Base-by-base conservation (phyloP, 495 filamentous ascomycete genomes). In the Penicillium subrubescens region DNA sequence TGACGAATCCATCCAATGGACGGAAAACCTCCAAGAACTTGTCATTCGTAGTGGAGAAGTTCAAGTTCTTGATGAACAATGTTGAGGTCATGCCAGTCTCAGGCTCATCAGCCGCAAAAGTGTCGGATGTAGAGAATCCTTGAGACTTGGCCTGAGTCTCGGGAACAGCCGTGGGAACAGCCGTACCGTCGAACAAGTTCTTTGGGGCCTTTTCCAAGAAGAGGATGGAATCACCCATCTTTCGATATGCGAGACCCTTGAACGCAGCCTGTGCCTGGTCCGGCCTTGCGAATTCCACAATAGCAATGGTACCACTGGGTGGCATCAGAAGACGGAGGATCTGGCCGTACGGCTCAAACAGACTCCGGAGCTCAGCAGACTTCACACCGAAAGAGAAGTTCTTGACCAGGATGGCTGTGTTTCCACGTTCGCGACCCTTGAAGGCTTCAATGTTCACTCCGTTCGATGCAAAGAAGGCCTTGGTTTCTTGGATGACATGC, bases 191-290 rank as follows among this genome's bases (percentile, higher is more conserved):
- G 69, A 99, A 96, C 31, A 99, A 72, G 64, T 90, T 86, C 74
- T 90, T 92, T 8, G 95, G 95, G 1, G 90, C 95, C 73, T 96
- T 97, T 72, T 99, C 95, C 31, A 99, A 82, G 72, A 96, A 97
- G 21, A 99, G 79, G 34, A 98, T 87, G 6, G 92, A 94, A 62
- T 94, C 92, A 69, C 95, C 97, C 65, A 98, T 85, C 60, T 92
- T 90, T 23, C 91, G 87, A 72, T 97, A 98, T 0, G 93, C 92
- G 35, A 97, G 83, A 51, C 87, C 85, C 62, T 83, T 82, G 75
- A 97, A 97, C 11, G 95, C 95, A 29, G 87, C 83, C 71, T 90
- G 86, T 41, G 92, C 93, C 59, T 96, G 86, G 33, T 90, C 86
- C 17, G 91, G 82, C 59, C 90, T 85, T 5, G 84, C 82, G 69